Conservation (phyloP, 2,329 filamentous ascomycete genomes). For the Zymoseptoria crescenta region DNA sequence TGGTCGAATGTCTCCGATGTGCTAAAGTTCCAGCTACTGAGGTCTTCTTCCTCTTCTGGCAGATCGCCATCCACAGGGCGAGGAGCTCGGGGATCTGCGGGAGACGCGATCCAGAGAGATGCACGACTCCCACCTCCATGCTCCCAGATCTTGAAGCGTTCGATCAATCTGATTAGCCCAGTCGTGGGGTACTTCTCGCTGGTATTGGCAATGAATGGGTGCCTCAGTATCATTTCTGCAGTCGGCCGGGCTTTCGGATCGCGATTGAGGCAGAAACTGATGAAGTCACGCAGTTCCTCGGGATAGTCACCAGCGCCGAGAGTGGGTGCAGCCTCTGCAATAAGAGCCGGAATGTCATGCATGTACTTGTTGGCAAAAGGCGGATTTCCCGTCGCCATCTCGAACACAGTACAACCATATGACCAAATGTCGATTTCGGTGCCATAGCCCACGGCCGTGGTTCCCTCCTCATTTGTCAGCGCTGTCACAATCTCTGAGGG, state of each 20-base stretch:
- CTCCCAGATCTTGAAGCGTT: constrained; percentile 69
- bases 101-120: constrained; percentile 54
- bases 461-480: constrained; percentile 42
- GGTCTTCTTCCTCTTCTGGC: constrained; percentile 26
- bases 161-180: constrained; percentile 57
- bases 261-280: constrained; percentile 65
- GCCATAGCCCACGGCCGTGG: constrained; percentile 39
- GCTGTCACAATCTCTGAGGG: constrained; percentile 57
- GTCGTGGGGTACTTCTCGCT: constrained; percentile 55
- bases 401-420: constrained; percentile 71
- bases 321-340: constrained; percentile 52
- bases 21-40: constrained; percentile 58
- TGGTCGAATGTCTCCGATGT: constrained; percentile 55
- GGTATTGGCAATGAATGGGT: constrained; percentile 61
- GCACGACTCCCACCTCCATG: constrained; percentile 62
- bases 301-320: constrained; percentile 68
- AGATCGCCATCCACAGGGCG: constrained; percentile 24
- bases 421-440: constrained; percentile 68
- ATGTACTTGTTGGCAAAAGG: constrained; percentile 45
- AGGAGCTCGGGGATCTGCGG: constrained; percentile 22
- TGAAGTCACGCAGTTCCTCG: constrained; percentile 57
- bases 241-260: constrained; percentile 61
- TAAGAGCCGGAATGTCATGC: constrained; percentile 6
- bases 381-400: constrained; percentile 70
- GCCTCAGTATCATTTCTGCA: constrained; percentile 61